A percentile compares a stretch with the other conserved stretches of the same genome.
These are phyloP conservation scores for Suhomyces guaymorum DNA, from an alignment of 1,139 yeast species.

Conservation along the genomic window DNA sequence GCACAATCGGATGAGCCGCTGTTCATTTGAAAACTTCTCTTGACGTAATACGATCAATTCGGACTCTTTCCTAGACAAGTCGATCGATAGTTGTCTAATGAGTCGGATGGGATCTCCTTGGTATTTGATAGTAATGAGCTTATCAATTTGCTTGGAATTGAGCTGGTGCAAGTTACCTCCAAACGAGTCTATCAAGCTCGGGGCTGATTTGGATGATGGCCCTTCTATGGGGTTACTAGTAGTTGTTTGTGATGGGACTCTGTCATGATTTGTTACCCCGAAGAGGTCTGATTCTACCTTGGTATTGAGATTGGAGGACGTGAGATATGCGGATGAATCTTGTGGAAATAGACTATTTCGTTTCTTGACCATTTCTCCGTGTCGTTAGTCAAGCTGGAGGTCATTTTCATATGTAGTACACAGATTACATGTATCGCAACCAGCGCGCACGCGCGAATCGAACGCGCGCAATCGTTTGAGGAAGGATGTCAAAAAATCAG, in stretches of 20 bases:
- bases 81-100: constrained; percentile 50
- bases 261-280: constrained; percentile 5
- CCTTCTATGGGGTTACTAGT: constrained; percentile 14
- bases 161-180: constrained; percentile 22
- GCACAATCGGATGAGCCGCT: constrained; percentile 41
- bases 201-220: constrained; percentile 20
- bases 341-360: constrained; percentile 16
- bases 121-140: constrained; percentile 32
- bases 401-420: no score
- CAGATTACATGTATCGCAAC: no score
- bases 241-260: background rate
- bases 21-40: constrained; percentile 45
- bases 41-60: constrained; percentile 45
- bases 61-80: constrained; percentile 50
- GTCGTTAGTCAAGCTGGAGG: no score
- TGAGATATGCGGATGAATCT: constrained; percentile 9
- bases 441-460: constrained; percentile 9
- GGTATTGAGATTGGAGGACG: constrained; percentile 7
- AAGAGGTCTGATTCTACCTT: constrained; percentile 12
- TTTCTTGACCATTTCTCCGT: constrained; percentile 13
- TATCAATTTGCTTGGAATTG: constrained; percentile 28
- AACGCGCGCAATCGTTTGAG: constrained; percentile 9
- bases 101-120: constrained; percentile 42
- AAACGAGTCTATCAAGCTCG: constrained; percentile 17
- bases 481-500: background rate